Evolutionary conservation across 2,329 filamentous ascomycete genomes (phyloP).

Genomic region (Botrytis elliptica): DNA sequence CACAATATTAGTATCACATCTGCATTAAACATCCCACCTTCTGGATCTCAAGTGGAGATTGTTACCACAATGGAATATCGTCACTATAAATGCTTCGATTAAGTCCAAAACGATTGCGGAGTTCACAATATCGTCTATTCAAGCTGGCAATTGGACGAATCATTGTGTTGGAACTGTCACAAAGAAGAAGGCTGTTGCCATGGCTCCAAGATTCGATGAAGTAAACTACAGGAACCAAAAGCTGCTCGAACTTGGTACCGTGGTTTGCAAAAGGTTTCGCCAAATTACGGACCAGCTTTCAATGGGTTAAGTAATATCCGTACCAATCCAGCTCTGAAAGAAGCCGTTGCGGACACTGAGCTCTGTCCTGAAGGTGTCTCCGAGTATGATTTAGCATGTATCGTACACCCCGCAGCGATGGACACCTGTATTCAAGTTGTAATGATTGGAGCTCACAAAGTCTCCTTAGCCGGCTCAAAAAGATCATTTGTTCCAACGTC

Average conservation of each 20-base stretch:
- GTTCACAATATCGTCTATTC: slow-evolving; percentile 17
- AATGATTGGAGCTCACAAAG: slow-evolving; percentile 7
- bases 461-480: not conserved
- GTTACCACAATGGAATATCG: slow-evolving; percentile 18
- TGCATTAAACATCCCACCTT: slow-evolving; percentile 15
- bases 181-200: not conserved
- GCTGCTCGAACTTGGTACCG: slow-evolving; percentile 39
- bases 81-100: slow-evolving; percentile 11
- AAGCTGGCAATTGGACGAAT: slow-evolving; percentile 13
- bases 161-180: slow-evolving; percentile 16
- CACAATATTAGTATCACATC: slow-evolving; percentile 16
- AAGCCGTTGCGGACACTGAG: slow-evolving; percentile 34
- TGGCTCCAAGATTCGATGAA: slow-evolving; percentile 1
- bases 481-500: slow-evolving; percentile 15
- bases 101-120: slow-evolving; percentile 10
- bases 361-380: slow-evolving; percentile 25
- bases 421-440: slow-evolving; percentile 53
- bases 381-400: slow-evolving; percentile 39
- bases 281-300: too few species aligned
- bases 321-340: slow-evolving; percentile 33
- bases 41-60: slow-evolving; percentile 20
- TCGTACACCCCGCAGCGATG: slow-evolving; percentile 56
- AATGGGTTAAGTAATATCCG: slow-evolving; percentile 38
- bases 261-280: slow-evolving; percentile 36
- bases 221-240: slow-evolving; percentile 33